These are phyloP conservation scores for Beauveria sp. DNA, from an alignment of 2,329 filamentous ascomycete genomes.

Conservation along the genomic window DNA sequence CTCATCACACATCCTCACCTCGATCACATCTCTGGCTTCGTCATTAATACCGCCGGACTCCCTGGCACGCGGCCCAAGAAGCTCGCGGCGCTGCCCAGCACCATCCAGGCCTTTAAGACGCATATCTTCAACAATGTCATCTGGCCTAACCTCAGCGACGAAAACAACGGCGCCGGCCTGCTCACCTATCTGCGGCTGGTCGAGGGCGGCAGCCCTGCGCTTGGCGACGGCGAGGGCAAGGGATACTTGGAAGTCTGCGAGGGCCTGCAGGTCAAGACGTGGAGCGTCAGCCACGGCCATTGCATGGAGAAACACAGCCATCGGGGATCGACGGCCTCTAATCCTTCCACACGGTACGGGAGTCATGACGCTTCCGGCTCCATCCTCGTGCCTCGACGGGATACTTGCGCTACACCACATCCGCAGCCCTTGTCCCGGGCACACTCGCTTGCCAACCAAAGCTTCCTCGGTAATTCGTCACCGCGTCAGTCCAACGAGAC, in stretches of 20 bases:
- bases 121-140: constrained; percentile 98
- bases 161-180: constrained; percentile 88
- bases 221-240: constrained; percentile 70
- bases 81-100: constrained; percentile 76
- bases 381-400: constrained; percentile 21
- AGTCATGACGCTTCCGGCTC: constrained; percentile 39
- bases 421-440: constrained; percentile 14
- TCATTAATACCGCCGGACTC: constrained; percentile 85
- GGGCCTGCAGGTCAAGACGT: constrained; percentile 80
- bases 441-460: constrained; percentile 25
- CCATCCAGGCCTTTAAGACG: constrained; percentile 84
- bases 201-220: constrained; percentile 77
- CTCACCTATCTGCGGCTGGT: constrained; percentile 84
- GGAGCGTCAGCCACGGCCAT: constrained; percentile 82
- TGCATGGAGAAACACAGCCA: constrained; percentile 70
- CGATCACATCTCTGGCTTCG: constrained; percentile 85
- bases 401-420: constrained; percentile 16
- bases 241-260: constrained; percentile 87
- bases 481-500: constrained; percentile 24
- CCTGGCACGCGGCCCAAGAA: constrained; percentile 76
- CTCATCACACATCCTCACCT: constrained; percentile 96
- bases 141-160: constrained; percentile 95
- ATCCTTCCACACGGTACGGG: constrained; percentile 41
- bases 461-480: constrained; percentile 18
- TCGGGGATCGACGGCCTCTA: constrained; percentile 44